A percentile compares a stretch with the other conserved stretches of the same genome.
Evolutionary conservation across 2,329 filamentous ascomycete genomes (phyloP).

Genomic region (Pseudogymnoascus pannorum): DNA sequence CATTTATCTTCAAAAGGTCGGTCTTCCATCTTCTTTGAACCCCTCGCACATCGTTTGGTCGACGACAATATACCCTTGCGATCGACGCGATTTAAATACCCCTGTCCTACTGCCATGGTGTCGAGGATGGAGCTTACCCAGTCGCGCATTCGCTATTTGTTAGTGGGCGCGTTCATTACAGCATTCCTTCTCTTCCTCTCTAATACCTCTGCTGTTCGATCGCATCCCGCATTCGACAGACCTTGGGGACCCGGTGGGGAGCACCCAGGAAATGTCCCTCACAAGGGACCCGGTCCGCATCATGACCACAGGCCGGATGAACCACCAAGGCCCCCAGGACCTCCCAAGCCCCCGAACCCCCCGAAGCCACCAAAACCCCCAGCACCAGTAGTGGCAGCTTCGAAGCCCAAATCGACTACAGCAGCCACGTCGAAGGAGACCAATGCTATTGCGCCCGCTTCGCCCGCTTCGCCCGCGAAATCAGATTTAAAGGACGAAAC

Average conservation of each 20-base stretch:
- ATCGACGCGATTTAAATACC: not conserved
- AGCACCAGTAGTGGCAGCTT: not conserved
- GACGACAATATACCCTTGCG: not conserved
- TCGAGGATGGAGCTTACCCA: not conserved
- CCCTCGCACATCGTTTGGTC: not conserved
- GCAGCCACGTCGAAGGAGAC: not conserved
- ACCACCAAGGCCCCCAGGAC: not conserved
- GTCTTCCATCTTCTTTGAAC: not conserved
- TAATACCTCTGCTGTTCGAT: not conserved
- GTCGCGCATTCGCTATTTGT: not conserved
- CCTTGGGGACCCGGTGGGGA: not conserved
- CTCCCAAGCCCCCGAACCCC: not conserved
- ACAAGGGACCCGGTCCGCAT: not conserved
- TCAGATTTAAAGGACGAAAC: slow-evolving; percentile 10
- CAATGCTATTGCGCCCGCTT: not conserved
- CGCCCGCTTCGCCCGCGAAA: not conserved
- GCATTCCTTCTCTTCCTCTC: not conserved
- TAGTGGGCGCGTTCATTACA: not conserved
- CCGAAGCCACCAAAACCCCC: not conserved
- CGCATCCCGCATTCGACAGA: not conserved
- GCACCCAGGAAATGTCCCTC: not conserved
- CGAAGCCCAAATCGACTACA: not conserved
- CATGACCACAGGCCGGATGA: not conserved
- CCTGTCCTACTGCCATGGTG: slow-evolving; percentile 1
- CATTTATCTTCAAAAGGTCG: not conserved